phyloP scores from a whole-genome alignment of 106 monocot species.

The Apostasia ramifera region DNA sequence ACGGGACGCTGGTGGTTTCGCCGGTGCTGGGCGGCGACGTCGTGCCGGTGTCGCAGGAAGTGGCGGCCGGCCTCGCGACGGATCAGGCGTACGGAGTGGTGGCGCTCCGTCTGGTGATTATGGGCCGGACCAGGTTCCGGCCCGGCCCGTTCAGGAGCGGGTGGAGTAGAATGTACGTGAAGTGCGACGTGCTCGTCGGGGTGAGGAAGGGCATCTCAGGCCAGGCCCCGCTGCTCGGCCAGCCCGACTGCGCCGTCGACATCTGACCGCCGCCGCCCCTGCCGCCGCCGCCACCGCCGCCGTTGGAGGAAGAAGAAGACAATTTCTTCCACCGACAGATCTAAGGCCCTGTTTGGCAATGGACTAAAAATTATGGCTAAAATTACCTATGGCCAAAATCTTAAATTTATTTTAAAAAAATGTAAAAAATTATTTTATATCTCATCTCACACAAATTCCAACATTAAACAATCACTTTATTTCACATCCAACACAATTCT shows the following conservation, averaged over 20 bases:
- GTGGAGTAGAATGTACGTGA: slow-evolving; percentile 49
- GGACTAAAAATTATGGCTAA: too few species aligned
- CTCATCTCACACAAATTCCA: too few species aligned
- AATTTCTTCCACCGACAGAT: too few species aligned
- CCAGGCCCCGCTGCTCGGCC: slow-evolving; percentile 47
- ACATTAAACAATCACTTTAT: too few species aligned
- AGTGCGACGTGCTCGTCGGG: slow-evolving; percentile 61
- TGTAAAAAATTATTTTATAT: too few species aligned
- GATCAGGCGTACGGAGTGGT: slow-evolving; percentile 65
- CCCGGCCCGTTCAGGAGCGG: slow-evolving; percentile 54
- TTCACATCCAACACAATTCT: too few species aligned
- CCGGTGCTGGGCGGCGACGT: slow-evolving; percentile 44
- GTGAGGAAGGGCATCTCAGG: slow-evolving; percentile 29
- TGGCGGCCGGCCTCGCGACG: slow-evolving; percentile 30
- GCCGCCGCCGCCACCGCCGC: too few species aligned
- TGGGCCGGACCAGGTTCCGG: slow-evolving; percentile 51
- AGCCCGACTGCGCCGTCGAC: slow-evolving; percentile 40
- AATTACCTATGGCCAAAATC: too few species aligned
- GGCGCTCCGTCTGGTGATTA: slow-evolving; percentile 47
- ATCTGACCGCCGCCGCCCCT: slow-evolving; percentile 1
- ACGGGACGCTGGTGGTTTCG: slow-evolving; percentile 46
- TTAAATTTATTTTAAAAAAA: too few species aligned
- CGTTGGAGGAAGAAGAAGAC: too few species aligned
- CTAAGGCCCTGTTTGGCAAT: too few species aligned
- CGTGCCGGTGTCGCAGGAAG: slow-evolving; percentile 53